These are phyloP conservation scores for Botryotinia globosa DNA, from an alignment of 2,329 filamentous ascomycete species.

Conservation along the genomic window DNA sequence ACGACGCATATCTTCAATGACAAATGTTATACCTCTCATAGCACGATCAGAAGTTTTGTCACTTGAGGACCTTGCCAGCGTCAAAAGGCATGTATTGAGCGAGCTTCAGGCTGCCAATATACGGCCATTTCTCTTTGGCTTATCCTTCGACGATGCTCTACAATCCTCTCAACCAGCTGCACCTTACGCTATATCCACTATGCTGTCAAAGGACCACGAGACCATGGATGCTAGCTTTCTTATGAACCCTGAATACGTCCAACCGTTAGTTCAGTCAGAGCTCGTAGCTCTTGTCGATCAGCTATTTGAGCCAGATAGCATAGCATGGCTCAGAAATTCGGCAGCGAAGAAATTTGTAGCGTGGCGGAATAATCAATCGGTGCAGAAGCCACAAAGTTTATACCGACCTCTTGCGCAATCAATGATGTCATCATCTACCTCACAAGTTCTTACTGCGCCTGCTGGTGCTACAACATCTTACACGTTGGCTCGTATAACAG, in stretches of 20 bases:
- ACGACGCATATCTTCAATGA: conserved; percentile 64
- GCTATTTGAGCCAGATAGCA: conserved; percentile 74
- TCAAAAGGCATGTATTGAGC: conserved; percentile 59
- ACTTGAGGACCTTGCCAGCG: conserved; percentile 51
- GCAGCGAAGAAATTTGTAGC: conserved; percentile 77
- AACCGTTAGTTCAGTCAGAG: conserved; percentile 75
- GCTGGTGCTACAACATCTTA: conserved; percentile 46
- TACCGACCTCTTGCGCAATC: conserved; percentile 40
- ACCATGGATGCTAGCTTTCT: conserved; percentile 89
- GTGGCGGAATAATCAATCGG: conserved; percentile 54
- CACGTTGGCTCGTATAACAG: conserved; percentile 58
- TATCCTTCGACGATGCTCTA: conserved; percentile 27
- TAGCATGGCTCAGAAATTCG: conserved; percentile 77
- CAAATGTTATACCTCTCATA: conserved; percentile 82
- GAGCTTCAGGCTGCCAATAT: conserved; percentile 58
- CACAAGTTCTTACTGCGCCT: conserved; percentile 32
- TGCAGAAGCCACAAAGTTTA: conserved; percentile 37
- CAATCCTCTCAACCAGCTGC: conserved; percentile 38
- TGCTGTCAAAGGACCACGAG: conserved; percentile 67
- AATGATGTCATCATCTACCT: conserved; percentile 25
- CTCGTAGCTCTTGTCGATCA: conserved; percentile 65
- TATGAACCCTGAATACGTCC: conserved; percentile 88
- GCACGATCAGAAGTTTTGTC: conserved; percentile 71
- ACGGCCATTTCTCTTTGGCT: conserved; percentile 62
- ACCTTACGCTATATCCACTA: conserved; percentile 77